phyloP scores from a whole-genome alignment of 257 asterid species.

The Solanum bulbocastanum region DNA sequence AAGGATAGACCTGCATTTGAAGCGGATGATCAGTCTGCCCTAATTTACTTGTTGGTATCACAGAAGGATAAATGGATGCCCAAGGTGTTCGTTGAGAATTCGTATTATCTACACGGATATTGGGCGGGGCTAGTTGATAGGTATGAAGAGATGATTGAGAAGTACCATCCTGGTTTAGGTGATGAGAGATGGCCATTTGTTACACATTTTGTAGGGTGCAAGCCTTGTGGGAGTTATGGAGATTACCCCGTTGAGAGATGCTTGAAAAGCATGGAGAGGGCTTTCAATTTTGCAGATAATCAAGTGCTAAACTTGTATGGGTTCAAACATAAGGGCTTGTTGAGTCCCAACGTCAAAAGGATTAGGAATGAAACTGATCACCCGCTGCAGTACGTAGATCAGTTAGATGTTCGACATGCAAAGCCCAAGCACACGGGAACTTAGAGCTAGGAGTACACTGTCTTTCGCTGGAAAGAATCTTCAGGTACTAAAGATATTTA shows the following conservation, averaged over 20 bases:
- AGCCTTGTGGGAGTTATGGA: slow-evolving; percentile 91
- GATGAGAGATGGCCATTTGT: slow-evolving; percentile 98
- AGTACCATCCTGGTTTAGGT: slow-evolving; percentile 81
- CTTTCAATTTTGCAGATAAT: slow-evolving; percentile 90
- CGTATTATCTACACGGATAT: slow-evolving; percentile 77
- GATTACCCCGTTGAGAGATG: slow-evolving; percentile 89
- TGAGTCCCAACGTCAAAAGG: slow-evolving; percentile 82
- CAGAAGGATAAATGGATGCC: slow-evolving; percentile 61
- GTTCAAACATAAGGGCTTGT: slow-evolving; percentile 84
- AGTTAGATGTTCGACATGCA: slow-evolving; percentile 67
- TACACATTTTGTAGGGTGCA: slow-evolving; percentile 94
- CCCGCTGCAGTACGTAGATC: slow-evolving; percentile 69
- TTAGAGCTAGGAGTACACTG: slow-evolving; percentile 26
- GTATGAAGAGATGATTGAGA: slow-evolving; percentile 89
- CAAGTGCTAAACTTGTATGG: slow-evolving; percentile 83
- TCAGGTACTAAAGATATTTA: slow-evolving; percentile 23
- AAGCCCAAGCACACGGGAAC: slow-evolving; percentile 22
- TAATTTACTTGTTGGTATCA: slow-evolving; percentile 63
- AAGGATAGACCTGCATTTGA: slow-evolving; percentile 89
- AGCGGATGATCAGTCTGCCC: slow-evolving; percentile 92
- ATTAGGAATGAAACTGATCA: slow-evolving; percentile 67
- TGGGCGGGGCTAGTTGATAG: slow-evolving; percentile 92
- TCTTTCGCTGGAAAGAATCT: slow-evolving; percentile 10
- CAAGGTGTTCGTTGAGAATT: slow-evolving; percentile 76
- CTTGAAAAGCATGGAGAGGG: slow-evolving; percentile 87